Evolutionary conservation across 768 basidiomycete genomes (phyloP).

Genomic region (Tylopilus cervinicoccineus): DNA sequence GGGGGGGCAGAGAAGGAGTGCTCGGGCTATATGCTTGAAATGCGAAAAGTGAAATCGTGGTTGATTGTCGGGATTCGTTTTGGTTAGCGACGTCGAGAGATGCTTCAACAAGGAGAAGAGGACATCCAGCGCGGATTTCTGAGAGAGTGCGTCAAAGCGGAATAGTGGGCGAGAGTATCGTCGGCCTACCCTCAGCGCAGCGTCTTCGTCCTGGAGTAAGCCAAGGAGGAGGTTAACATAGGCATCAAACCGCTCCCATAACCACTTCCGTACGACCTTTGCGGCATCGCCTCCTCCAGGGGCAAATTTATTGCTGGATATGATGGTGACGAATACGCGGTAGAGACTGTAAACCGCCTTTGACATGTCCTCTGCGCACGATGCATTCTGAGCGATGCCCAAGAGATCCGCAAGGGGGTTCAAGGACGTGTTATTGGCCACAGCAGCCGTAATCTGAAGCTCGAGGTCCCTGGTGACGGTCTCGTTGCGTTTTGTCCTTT

Average conservation of each 20-base stretch:
- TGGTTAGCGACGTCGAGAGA: slow-evolving; percentile 63
- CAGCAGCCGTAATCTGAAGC: slow-evolving; percentile 48
- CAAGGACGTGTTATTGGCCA: slow-evolving; percentile 55
- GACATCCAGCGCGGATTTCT: slow-evolving; percentile 73
- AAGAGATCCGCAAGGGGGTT: slow-evolving; percentile 78
- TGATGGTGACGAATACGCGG: slow-evolving; percentile 64
- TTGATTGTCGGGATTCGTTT: slow-evolving; percentile 36
- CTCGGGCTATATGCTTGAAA: slow-evolving; percentile 60
- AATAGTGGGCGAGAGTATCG: neutral
- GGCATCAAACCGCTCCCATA: slow-evolving; percentile 67
- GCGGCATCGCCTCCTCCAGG: slow-evolving; percentile 49
- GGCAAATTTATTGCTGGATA: slow-evolving; percentile 55
- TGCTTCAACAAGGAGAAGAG: slow-evolving; percentile 74
- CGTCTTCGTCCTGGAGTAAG: slow-evolving; percentile 75
- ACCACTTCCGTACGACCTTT: slow-evolving; percentile 68
- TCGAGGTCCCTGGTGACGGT: slow-evolving; percentile 47
- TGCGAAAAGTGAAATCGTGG: slow-evolving; percentile 68
- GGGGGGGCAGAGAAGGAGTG: slow-evolving; percentile 57
- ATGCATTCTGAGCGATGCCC: slow-evolving; percentile 44
- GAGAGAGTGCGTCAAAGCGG: slow-evolving; percentile 2
- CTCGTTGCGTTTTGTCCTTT: slow-evolving; percentile 34
- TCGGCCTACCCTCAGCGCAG: slow-evolving; percentile 60
- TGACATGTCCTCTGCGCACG: slow-evolving; percentile 54
- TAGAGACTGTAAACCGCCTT: slow-evolving; percentile 83
- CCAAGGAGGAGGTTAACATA: slow-evolving; percentile 69